Conservation (phyloP, 1,139 yeast genomes). For the Kodamaea sp. region DNA sequence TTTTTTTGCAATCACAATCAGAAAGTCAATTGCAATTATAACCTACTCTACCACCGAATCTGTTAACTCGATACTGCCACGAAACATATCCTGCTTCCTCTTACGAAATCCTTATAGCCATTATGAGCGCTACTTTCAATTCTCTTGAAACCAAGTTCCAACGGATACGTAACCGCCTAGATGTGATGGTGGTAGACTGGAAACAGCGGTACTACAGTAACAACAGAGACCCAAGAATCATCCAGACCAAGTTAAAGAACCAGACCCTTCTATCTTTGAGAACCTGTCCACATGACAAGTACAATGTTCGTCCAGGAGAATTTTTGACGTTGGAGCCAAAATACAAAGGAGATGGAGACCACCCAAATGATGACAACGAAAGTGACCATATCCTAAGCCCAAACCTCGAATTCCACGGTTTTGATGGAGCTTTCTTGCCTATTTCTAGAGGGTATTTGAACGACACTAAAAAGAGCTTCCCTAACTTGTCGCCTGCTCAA, state of each 20-base stretch:
- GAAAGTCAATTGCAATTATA: no score
- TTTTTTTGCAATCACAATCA: no score
- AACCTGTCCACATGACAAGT: constrained; percentile 21
- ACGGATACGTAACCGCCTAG: constrained; percentile 11
- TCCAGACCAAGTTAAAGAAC: constrained; percentile 20
- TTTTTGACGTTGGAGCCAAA: constrained; percentile 14
- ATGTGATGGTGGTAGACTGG: constrained; percentile 16
- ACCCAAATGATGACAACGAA: no score
- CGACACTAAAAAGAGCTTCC: no score
- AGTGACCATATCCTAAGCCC: no score
- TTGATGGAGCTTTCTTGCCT: constrained; percentile 3
- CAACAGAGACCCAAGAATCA: constrained; percentile 23
- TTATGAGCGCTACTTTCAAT: not conserved
- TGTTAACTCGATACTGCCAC: not conserved
- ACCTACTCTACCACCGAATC: no score
- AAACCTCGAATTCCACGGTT: not conserved
- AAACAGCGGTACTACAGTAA: constrained; percentile 22
- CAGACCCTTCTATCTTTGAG: constrained; percentile 20
- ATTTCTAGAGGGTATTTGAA: constrained; percentile 1
- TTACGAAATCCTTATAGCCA: no score
- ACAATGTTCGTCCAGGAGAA: constrained; percentile 19
- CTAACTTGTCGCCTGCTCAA: no score
- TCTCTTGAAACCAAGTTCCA: constrained; percentile 5
- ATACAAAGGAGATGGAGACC: no score
- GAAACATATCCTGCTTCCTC: no score